Evolutionary conservation across 257 asterid genomes (phyloP), one percentile per base, ranked within the genome.

Genomic region (Echites panduratus): DNA sequence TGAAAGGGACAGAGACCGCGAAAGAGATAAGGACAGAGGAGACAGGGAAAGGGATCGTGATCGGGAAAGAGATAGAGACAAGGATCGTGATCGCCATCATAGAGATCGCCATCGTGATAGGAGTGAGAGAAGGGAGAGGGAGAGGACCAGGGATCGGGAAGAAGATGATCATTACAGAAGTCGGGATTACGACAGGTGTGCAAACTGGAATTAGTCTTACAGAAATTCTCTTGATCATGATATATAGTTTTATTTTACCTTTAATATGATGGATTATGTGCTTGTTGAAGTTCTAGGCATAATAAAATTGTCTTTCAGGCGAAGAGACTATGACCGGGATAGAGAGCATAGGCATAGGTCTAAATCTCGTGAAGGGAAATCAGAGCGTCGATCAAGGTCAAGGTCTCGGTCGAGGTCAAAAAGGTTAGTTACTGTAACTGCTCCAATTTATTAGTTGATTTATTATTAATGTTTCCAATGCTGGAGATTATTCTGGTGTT

Each of bases 101-200:
- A 80, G 90, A 35, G 96, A 87, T 65, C 91, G 89, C 72, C 86
- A 84, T 74, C 84, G 89, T 73, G 98, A 93, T 71, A 85, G 85
- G 2, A 78, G 90, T 79, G 97, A 85, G 62, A 87, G 87, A 78
- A 91, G 80, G 73, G 87, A 83, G n/a, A 74, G 89, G 77, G 96
- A 86, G 75, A 89, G 89, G 81, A 86, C 95, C 48, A 86, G 87
- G 81, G 96, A 87, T 59, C 17, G 68, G 68, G 69, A 64, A 2
- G 69, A 64, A 38, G 97, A 87, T 66, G 89, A 84, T 80, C 77
- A 80, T 74, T 70, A 76, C 74, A 84, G 81, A 84, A 79, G 80
- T 82, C 93, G 97, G 72, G 97, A 89, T 77, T 78, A 54, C 75
- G 98, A 91, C 70, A 84, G 91, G 99, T 91, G 44, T 82, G 77